Evolutionary conservation across 1,284 basidiomycete species (phyloP).

Genomic region (Papiliotrema fonsecae): DNA sequence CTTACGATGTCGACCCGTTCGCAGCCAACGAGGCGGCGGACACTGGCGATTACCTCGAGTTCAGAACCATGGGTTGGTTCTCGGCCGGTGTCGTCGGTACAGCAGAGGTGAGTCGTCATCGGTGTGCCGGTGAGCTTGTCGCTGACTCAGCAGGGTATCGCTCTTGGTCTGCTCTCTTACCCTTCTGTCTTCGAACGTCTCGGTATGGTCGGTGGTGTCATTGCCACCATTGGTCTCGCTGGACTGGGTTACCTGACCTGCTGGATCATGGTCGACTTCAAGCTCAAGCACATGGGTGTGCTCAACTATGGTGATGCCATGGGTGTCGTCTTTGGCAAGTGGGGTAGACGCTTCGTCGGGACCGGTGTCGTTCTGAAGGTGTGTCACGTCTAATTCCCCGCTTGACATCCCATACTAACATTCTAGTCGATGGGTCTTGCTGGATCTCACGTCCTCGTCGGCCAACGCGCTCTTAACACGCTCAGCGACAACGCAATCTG

Average conservation of each 20-base stretch:
- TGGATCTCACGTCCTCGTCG: constrained; percentile 40
- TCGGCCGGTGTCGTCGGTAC: constrained; percentile 35
- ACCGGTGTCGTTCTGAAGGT: constrained; percentile 35
- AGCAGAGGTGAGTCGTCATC: constrained; percentile 36
- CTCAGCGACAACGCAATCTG: constrained; percentile 37
- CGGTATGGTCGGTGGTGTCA: constrained; percentile 38
- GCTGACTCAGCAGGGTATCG: constrained; percentile 25
- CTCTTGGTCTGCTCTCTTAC: constrained; percentile 40
- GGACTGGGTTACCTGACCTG: constrained; percentile 34
- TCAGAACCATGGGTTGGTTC: constrained; percentile 42
- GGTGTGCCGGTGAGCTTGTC: no score
- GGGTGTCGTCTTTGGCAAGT: constrained; percentile 36
- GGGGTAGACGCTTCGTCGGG: constrained; percentile 31
- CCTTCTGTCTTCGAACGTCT: constrained; percentile 38
- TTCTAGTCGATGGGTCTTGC: constrained; percentile 34
- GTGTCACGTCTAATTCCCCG: neutral
- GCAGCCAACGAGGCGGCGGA: constrained; percentile 22
- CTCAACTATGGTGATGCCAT: constrained; percentile 43
- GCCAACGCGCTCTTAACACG: constrained; percentile 32
- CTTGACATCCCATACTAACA: neutral
- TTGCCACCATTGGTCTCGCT: constrained; percentile 31
- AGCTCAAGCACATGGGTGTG: constrained; percentile 38
- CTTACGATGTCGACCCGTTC: constrained; percentile 32
- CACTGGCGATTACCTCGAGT: constrained; percentile 35
- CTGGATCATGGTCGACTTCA: constrained; percentile 44